These are phyloP conservation scores for Drechslerella dactyloides DNA, from an alignment of 2,329 filamentous ascomycete species.

Conservation along the genomic window DNA sequence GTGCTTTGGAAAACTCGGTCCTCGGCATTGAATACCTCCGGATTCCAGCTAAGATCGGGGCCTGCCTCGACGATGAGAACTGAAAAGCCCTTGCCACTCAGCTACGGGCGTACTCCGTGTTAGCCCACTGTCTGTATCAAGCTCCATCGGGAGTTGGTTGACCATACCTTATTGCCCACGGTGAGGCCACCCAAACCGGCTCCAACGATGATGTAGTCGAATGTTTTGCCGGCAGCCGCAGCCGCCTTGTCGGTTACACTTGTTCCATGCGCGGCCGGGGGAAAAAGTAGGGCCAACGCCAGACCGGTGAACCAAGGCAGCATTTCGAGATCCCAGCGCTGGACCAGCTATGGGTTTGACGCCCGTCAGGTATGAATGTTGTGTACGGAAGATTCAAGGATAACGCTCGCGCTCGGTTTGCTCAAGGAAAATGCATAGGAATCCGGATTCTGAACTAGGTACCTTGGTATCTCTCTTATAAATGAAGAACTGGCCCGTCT, in stretches of 20 bases:
- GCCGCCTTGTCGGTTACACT: slow-evolving; percentile 8
- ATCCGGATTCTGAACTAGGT: neutral
- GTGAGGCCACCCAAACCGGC: slow-evolving; percentile 11
- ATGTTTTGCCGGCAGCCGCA: slow-evolving; percentile 6
- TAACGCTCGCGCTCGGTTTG: slow-evolving; percentile 1
- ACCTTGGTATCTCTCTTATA: neutral
- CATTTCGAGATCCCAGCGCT: slow-evolving; percentile 5
- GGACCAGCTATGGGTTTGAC: slow-evolving; percentile 7
- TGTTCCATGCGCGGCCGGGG: slow-evolving; percentile 8
- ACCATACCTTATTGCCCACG: slow-evolving; percentile 8
- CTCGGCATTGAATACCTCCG: slow-evolving; percentile 49
- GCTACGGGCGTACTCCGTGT: slow-evolving; percentile 18
- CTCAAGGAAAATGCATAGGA: slow-evolving; percentile 1
- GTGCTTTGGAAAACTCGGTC: slow-evolving; percentile 45
- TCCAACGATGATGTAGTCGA: slow-evolving; percentile 10
- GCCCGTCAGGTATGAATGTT: slow-evolving; percentile 6
- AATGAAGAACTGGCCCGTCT: neutral
- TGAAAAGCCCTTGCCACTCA: slow-evolving; percentile 52
- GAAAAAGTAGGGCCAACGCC: slow-evolving; percentile 7
- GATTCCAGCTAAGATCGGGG: slow-evolving; percentile 53
- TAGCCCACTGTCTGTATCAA: slow-evolving; percentile 4
- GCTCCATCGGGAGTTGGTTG: slow-evolving; percentile 3
- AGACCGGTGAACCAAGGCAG: slow-evolving; percentile 10
- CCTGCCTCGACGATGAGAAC: slow-evolving; percentile 54
- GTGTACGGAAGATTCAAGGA: neutral